A percentile compares a stretch with the other conserved stretches of the same genome.
Conservation (phyloP, 2,329 filamentous ascomycete genomes). For the Passalora sequoiae region DNA sequence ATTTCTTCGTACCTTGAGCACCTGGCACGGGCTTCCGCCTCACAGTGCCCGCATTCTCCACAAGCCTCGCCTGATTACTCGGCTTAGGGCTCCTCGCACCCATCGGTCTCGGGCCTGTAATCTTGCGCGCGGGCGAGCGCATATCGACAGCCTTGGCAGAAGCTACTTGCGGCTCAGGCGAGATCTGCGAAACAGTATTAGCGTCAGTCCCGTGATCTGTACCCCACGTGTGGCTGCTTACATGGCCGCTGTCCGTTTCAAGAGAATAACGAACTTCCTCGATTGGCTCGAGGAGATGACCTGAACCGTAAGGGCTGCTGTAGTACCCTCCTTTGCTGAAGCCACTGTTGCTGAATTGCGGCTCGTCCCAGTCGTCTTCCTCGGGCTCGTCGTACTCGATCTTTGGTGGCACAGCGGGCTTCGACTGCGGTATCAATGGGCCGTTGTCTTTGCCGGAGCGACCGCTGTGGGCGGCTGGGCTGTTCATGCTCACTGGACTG, state of each 20-base stretch:
- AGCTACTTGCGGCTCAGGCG: conserved; percentile 28
- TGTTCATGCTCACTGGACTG: conserved; percentile 28
- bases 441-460: conserved; percentile 54
- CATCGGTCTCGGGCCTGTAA: conserved; percentile 48
- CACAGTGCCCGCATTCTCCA: conserved; percentile 22
- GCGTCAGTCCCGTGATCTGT: not conserved
- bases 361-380: conserved; percentile 28
- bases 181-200: conserved; percentile 15
- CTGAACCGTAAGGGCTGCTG: conserved; percentile 34
- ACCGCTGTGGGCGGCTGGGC: conserved; percentile 28
- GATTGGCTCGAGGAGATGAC: conserved; percentile 45
- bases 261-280: conserved; percentile 48
- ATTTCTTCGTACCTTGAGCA: conserved; percentile 20
- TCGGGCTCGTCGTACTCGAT: conserved; percentile 26
- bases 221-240: conserved; percentile 13
- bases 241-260: conserved; percentile 41
- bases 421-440: conserved; percentile 50
- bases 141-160: conserved; percentile 28
- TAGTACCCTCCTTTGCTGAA: conserved; percentile 34
- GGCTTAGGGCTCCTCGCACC: conserved; percentile 34
- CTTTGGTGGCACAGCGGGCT: conserved; percentile 22
- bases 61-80: conserved; percentile 12
- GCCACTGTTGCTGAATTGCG: conserved; percentile 33
- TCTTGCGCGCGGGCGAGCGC: conserved; percentile 39
- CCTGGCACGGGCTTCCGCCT: conserved; percentile 28